phyloP scores from a whole-genome alignment of 345 rosid genomes.

The Mallotus nudiflorus region DNA sequence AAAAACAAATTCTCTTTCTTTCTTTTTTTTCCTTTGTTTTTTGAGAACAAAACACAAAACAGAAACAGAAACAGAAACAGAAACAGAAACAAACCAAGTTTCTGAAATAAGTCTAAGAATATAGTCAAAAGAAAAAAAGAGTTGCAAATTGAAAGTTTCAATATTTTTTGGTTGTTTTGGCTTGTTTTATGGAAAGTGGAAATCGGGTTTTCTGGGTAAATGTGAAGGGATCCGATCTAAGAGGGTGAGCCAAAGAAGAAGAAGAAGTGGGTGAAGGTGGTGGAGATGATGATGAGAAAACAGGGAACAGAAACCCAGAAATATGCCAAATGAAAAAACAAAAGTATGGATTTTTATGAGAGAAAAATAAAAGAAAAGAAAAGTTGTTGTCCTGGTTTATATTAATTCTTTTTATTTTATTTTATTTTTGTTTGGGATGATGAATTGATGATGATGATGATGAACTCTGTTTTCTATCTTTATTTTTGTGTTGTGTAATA shows the following conservation, averaged over 20 bases:
- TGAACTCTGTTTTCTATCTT: too few species aligned
- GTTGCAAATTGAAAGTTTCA: too few species aligned
- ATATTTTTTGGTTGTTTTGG: not conserved
- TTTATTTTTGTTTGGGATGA: too few species aligned
- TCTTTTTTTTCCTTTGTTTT: not conserved
- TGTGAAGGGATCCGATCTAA: constrained; percentile 54
- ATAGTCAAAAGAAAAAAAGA: too few species aligned
- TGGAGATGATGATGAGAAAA: constrained; percentile 2
- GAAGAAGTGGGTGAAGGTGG: constrained; percentile 10
- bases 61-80: not conserved
- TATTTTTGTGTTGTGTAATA: too few species aligned
- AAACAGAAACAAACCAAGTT: not conserved
- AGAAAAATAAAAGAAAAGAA: not conserved
- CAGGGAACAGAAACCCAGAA: constrained; percentile 31
- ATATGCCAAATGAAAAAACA: constrained; percentile 10
- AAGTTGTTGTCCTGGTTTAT: not conserved
- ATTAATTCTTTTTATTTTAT: not conserved
- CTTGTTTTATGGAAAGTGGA: too few species aligned
- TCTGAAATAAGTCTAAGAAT: not conserved
- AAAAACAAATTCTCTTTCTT: not conserved
- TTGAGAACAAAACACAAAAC: too few species aligned
- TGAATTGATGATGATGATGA: too few species aligned
- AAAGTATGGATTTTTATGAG: not conserved
- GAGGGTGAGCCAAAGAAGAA: constrained; percentile 43
- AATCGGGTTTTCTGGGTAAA: constrained; percentile 2